A percentile compares a stretch with the other conserved stretches of the same genome.
These are phyloP conservation scores for Carallia brachiata DNA, from an alignment of 345 rosid genomes.

Conservation along the genomic window DNA sequence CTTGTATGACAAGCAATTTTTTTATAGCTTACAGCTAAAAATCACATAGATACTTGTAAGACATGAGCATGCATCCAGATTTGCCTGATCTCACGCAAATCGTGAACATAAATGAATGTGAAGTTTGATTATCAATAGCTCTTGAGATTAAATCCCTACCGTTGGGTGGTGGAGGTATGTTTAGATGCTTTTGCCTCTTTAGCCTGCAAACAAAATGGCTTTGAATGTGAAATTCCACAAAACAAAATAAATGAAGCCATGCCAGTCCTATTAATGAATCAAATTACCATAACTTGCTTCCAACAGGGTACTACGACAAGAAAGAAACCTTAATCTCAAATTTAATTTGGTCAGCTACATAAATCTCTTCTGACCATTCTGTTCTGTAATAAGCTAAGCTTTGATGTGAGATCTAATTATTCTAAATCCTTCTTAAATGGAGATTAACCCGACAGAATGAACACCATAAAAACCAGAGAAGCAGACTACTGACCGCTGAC, in stretches of 20 bases:
- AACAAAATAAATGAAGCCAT: neutral
- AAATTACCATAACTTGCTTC: neutral
- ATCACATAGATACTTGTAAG: too few species aligned
- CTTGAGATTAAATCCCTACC: slow-evolving; percentile 30
- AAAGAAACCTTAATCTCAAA: neutral
- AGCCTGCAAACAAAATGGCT: slow-evolving; percentile 37
- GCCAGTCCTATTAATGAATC: neutral
- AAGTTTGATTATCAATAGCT: neutral
- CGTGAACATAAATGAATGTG: neutral
- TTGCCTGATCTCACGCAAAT: too few species aligned
- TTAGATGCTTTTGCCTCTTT: slow-evolving; percentile 53
- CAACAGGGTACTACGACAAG: too few species aligned
- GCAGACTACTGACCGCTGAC: slow-evolving; percentile 41
- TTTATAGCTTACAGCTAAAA: too few species aligned
- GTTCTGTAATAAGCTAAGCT: too few species aligned
- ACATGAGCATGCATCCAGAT: too few species aligned
- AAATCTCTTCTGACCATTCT: too few species aligned
- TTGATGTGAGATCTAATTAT: too few species aligned
- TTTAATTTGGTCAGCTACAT: too few species aligned
- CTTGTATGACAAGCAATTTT: neutral
- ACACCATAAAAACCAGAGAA: neutral
- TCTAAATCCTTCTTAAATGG: too few species aligned
- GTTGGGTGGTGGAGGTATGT: slow-evolving; percentile 34
- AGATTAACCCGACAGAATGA: too few species aligned
- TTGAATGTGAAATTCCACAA: neutral